Percentiles rank a stretch among this genome's conserved stretches.
These are phyloP conservation scores for Pseudocercospora musae DNA, from an alignment of 2,329 filamentous ascomycete species.

Conservation along the genomic window DNA sequence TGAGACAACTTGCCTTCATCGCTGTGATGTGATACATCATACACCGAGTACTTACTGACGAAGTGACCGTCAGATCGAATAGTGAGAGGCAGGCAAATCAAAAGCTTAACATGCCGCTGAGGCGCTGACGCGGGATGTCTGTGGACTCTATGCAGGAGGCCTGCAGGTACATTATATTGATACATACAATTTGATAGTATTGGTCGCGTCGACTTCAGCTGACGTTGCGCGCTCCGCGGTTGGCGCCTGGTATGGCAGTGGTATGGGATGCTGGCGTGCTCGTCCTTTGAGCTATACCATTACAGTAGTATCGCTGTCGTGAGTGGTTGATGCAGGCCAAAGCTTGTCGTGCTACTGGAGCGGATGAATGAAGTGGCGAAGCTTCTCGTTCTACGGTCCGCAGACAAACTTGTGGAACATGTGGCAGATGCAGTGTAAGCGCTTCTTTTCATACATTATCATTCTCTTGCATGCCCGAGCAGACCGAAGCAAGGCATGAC, in stretches of 20 bases:
- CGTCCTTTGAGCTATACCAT: no score
- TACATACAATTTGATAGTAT: no score
- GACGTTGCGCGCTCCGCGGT: not conserved
- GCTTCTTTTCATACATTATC: no score
- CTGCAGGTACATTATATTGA: conserved; percentile 16
- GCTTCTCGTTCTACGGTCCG: not conserved
- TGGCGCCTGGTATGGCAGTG: no score
- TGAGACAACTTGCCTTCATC: no score
- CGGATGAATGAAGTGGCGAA: not conserved
- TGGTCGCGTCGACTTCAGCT: not conserved
- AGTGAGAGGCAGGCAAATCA: not conserved
- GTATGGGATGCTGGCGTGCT: not conserved
- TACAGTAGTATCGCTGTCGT: not conserved
- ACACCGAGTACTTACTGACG: no score
- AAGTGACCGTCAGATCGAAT: no score
- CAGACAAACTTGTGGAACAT: not conserved
- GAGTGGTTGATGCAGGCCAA: not conserved
- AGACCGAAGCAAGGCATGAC: not conserved
- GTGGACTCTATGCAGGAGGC: no score
- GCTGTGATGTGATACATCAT: no score
- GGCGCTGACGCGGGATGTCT: conserved; percentile 1
- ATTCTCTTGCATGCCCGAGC: not conserved
- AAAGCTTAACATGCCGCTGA: conserved; percentile 10
- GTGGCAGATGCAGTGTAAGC: not conserved
- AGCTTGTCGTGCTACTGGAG: not conserved